phyloP scores from a whole-genome alignment of 176 grass and related monocot species.

The Luzula sylvatica region DNA sequence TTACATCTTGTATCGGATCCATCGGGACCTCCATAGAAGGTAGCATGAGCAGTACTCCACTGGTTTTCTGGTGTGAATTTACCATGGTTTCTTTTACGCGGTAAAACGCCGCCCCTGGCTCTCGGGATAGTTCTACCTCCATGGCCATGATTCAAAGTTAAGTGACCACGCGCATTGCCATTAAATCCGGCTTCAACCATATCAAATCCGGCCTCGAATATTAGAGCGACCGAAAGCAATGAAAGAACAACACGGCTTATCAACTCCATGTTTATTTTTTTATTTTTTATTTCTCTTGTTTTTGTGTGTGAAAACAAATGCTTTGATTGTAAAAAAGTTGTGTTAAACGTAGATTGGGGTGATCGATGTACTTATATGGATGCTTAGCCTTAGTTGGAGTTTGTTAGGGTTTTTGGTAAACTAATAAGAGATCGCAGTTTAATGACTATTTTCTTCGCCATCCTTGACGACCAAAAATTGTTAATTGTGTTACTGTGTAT shows the following conservation, averaged over 20 bases:
- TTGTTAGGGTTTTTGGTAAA: too few relatives aligned
- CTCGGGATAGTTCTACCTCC: background rate
- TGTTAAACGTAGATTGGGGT: too few relatives aligned
- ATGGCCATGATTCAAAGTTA: background rate
- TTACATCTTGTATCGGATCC: background rate
- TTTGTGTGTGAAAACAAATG: conserved; percentile 17
- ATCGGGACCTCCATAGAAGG: conserved; percentile 32
- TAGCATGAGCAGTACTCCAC: conserved; percentile 28
- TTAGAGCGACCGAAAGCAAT: conserved; percentile 20
- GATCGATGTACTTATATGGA: too few relatives aligned
- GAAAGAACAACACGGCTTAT: conserved; percentile 21
- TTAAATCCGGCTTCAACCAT: background rate
- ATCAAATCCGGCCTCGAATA: background rate
- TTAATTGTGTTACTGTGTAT: too few relatives aligned
- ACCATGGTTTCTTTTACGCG: conserved; percentile 43
- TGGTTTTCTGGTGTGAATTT: conserved; percentile 23
- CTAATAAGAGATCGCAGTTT: too few relatives aligned
- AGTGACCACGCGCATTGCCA: background rate
- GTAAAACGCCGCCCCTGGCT: background rate
- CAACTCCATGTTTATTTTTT: conserved; percentile 18
- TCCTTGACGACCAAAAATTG: too few relatives aligned
- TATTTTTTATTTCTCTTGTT: conserved; percentile 11
- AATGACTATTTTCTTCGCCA: too few relatives aligned
- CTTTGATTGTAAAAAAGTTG: conserved; percentile 1
- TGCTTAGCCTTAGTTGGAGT: background rate